Evolutionary conservation across 2,329 filamentous ascomycete genomes (phyloP).

Genomic region (Fusarium sp.): DNA sequence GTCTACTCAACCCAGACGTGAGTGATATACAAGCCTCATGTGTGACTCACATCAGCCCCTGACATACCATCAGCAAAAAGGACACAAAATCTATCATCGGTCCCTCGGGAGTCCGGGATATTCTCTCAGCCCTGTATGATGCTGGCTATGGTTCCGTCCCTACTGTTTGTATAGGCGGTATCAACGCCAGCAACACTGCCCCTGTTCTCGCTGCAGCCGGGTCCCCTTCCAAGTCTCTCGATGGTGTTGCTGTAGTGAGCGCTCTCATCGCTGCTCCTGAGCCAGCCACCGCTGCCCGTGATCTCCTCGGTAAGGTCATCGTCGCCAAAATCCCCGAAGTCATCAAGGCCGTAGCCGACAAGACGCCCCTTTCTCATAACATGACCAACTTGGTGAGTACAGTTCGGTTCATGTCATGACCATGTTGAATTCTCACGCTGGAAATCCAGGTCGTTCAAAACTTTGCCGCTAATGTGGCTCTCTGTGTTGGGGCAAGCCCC

Average conservation of each 20-base stretch:
- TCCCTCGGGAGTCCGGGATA: slow-evolving; percentile 63
- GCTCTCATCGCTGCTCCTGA: slow-evolving; percentile 82
- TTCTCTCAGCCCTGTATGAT: slow-evolving; percentile 65
- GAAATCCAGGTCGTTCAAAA: slow-evolving; percentile 78
- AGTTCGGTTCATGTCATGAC: not conserved
- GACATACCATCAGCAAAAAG: slow-evolving; percentile 69
- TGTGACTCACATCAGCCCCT: not conserved
- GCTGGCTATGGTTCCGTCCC: slow-evolving; percentile 59
- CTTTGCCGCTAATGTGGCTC: slow-evolving; percentile 89
- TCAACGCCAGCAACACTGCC: slow-evolving; percentile 81
- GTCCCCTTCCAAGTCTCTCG: slow-evolving; percentile 66
- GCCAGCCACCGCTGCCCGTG: slow-evolving; percentile 69
- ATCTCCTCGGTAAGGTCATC: slow-evolving; percentile 59
- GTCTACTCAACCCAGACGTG: slow-evolving; percentile 87
- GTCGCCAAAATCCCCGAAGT: slow-evolving; percentile 64
- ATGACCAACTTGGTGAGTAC: slow-evolving; percentile 85
- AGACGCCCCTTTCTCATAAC: slow-evolving; percentile 85
- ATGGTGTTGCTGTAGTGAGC: slow-evolving; percentile 89
- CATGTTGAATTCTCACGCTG: not conserved
- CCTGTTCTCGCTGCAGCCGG: slow-evolving; percentile 77
- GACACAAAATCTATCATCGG: slow-evolving; percentile 78
- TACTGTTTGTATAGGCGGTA: slow-evolving; percentile 88
- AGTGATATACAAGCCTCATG: slow-evolving; percentile 40
- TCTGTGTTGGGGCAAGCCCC: slow-evolving; percentile 85
- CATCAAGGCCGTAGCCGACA: slow-evolving; percentile 69